A percentile compares a stretch with the other conserved stretches of the same genome.
phyloP scores from a whole-genome alignment of 257 asterid genomes.

The Nicotiana otophora region DNA sequence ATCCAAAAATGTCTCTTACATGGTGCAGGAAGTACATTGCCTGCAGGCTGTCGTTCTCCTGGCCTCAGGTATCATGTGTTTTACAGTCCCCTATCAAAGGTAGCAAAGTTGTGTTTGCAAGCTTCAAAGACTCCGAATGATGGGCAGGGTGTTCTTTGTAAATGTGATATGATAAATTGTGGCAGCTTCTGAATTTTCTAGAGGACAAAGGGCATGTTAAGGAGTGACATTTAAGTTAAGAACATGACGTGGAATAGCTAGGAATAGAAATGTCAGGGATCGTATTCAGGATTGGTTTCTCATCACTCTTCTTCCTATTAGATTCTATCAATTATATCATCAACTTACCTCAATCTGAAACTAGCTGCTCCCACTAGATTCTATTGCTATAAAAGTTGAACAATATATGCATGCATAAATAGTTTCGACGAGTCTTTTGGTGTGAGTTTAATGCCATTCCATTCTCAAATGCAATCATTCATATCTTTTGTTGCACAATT shows the following conservation, averaged over 20 bases:
- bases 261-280: background rate
- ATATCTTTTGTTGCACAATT: background rate
- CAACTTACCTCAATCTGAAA: background rate
- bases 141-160: background rate
- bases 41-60: constrained; percentile 19
- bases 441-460: background rate
- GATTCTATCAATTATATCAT: background rate
- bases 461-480: background rate
- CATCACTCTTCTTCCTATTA: background rate
- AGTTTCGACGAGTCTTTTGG: background rate
- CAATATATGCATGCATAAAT: background rate
- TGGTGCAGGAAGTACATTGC: constrained; percentile 21
- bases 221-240: background rate
- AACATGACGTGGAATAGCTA: background rate
- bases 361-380: background rate
- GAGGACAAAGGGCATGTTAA: background rate
- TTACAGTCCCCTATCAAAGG: constrained; percentile 13
- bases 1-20: background rate
- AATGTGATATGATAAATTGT: background rate
- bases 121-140: constrained; percentile 22
- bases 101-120: constrained; percentile 20
- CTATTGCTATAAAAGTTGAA: background rate
- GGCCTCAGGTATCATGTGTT: constrained; percentile 14
- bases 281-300: background rate
- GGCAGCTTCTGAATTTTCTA: background rate